Evolutionary conservation across 2,329 filamentous ascomycete species (phyloP).

Genomic region (Aspergillus quadrilineatus): DNA sequence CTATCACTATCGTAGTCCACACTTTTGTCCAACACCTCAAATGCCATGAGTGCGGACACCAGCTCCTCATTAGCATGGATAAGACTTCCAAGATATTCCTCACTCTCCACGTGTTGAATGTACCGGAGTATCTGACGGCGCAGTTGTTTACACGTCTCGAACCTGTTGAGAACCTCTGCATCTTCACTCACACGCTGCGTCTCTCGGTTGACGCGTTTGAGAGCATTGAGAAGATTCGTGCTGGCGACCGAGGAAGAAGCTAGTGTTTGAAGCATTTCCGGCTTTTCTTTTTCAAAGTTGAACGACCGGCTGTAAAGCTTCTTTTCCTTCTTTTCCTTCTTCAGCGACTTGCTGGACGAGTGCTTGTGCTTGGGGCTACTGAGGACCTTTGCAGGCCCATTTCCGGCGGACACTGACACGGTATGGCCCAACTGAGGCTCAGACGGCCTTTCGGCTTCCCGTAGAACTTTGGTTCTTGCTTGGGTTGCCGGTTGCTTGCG

Average conservation of each 20-base stretch:
- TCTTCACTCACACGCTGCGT: constrained; percentile 85
- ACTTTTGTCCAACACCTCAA: constrained; percentile 78
- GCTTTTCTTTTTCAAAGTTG: constrained; percentile 83
- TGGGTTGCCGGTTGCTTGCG: constrained; percentile 71
- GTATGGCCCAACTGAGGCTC: constrained; percentile 40
- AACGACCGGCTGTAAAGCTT: constrained; percentile 61
- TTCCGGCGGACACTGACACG: constrained; percentile 40
- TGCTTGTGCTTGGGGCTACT: constrained; percentile 37
- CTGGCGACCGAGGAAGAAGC: constrained; percentile 85
- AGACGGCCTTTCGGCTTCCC: constrained; percentile 65
- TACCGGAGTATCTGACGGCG: constrained; percentile 84
- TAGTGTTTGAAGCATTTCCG: constrained; percentile 81
- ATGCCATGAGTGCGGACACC: constrained; percentile 89
- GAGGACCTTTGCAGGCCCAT: constrained; percentile 39
- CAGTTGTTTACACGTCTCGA: constrained; percentile 83
- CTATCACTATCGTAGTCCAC: constrained; percentile 64
- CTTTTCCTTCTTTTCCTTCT: constrained; percentile 48
- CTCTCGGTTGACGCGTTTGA: constrained; percentile 90
- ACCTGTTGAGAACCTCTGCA: constrained; percentile 67
- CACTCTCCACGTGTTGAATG: constrained; percentile 85
- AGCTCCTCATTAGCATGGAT: constrained; percentile 95
- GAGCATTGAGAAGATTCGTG: constrained; percentile 83
- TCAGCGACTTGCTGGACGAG: constrained; percentile 38
- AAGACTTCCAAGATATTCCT: constrained; percentile 87
- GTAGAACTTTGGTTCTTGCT: constrained; percentile 77